Conservation (phyloP, 1,284 basidiomycete genomes). For the Thelephora terrestris region DNA sequence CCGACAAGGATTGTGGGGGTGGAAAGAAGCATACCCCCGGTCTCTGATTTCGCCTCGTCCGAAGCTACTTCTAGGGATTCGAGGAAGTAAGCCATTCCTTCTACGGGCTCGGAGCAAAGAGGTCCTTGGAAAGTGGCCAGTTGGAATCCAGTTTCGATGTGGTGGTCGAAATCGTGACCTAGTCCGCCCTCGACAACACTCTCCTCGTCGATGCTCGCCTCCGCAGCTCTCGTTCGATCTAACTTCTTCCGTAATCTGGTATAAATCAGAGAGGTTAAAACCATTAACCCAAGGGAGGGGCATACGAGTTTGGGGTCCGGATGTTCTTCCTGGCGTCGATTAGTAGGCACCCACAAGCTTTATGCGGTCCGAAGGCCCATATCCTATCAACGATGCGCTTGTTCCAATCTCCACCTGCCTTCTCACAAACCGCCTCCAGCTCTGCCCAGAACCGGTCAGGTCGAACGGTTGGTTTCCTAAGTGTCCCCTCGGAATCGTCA, state of each 20-base stretch:
- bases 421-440: constrained; percentile 55
- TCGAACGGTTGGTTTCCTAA: constrained; percentile 51
- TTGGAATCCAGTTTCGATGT: constrained; percentile 92
- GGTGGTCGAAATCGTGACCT: constrained; percentile 59
- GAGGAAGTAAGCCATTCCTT: constrained; percentile 89
- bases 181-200: constrained; percentile 17
- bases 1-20: neutral
- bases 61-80: constrained; percentile 61
- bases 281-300: constrained; percentile 7
- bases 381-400: constrained; percentile 58
- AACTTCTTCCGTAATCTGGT: constrained; percentile 40
- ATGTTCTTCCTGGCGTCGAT: constrained; percentile 54
- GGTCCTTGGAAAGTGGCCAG: constrained; percentile 92
- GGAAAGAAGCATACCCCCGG: constrained; percentile 33
- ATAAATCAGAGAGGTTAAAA: constrained; percentile 4
- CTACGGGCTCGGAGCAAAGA: constrained; percentile 89
- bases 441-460: constrained; percentile 77
- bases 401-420: constrained; percentile 75
- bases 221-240: constrained; percentile 26
- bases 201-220: constrained; percentile 2
- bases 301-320: constrained; percentile 42
- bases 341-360: constrained; percentile 80
- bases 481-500: constrained; percentile 48
- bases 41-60: constrained; percentile 51
- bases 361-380: constrained; percentile 89